Percentiles rank a stretch among this genome's conserved stretches.
Conservation (phyloP, 257 asterid genomes). For the Knoxia roxburghii region DNA sequence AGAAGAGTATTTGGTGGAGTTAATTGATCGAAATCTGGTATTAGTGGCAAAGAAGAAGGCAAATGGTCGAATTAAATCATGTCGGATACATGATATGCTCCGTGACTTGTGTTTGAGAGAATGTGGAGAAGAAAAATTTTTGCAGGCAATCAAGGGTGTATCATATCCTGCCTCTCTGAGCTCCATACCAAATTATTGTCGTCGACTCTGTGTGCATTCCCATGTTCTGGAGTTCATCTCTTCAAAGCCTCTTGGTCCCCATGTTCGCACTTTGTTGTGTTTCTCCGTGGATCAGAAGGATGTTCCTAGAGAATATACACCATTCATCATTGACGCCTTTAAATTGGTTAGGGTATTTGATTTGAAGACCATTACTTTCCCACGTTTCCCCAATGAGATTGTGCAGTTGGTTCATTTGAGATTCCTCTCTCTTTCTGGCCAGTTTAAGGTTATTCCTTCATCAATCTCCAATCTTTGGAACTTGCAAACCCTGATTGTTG, state of each 20-base stretch:
- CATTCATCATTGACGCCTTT: conserved; percentile 33
- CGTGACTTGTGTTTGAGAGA: conserved; percentile 17
- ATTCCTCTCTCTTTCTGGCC: conserved; percentile 28
- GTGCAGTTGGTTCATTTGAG: conserved; percentile 33
- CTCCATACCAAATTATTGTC: conserved; percentile 19
- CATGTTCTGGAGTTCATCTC: conserved; percentile 26
- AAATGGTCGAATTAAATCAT: conserved; percentile 18
- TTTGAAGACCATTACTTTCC: conserved; percentile 22
- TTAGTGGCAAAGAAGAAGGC: conserved; percentile 7
- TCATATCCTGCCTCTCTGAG: background rate
- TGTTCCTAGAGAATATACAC: conserved; percentile 26
- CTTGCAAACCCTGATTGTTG: conserved; percentile 34
- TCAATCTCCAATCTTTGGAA: conserved; percentile 39
- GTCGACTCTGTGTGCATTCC: conserved; percentile 37
- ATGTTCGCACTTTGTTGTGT: conserved; percentile 38
- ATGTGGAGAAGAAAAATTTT: background rate
- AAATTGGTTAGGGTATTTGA: conserved; percentile 35
- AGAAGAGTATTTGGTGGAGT: conserved; percentile 18
- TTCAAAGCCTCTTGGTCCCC: conserved; percentile 30
- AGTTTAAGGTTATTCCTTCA: conserved; percentile 34
- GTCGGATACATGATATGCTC: conserved; percentile 20
- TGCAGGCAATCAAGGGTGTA: conserved; percentile 3
- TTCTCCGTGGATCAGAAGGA: conserved; percentile 25
- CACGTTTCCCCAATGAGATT: conserved; percentile 35
- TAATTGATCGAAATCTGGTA: conserved; percentile 16